Percentiles rank a stretch among this genome's conserved stretches.
Conservation (phyloP, 2,329 filamentous ascomycete genomes). For the Rhytidhysteron rufulum region DNA sequence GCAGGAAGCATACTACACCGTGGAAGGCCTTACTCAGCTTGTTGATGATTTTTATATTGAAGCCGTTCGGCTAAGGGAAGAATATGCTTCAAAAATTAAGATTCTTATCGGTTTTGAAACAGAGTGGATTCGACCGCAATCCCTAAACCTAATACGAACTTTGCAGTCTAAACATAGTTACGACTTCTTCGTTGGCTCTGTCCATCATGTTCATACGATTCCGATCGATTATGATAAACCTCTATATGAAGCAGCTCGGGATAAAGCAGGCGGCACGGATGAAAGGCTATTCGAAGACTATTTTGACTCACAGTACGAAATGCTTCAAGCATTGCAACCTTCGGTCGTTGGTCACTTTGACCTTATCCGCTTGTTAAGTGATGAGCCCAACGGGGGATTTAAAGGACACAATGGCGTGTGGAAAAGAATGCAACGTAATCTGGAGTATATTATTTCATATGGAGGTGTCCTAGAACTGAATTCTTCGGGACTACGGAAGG, state of each 20-base stretch:
- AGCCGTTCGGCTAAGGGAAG: constrained; percentile 66
- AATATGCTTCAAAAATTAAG: constrained; percentile 68
- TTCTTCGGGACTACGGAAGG: constrained; percentile 81
- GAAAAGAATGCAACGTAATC: constrained; percentile 69
- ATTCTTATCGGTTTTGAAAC: constrained; percentile 88
- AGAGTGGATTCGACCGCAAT: constrained; percentile 79
- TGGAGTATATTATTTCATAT: constrained; percentile 66
- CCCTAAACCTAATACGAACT: constrained; percentile 56
- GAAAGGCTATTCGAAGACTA: constrained; percentile 70
- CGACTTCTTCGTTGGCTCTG: constrained; percentile 88
- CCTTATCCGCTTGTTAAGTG: constrained; percentile 76
- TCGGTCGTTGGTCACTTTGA: constrained; percentile 91
- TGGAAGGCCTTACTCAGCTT: constrained; percentile 36
- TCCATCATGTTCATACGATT: constrained; percentile 82
- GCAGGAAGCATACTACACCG: constrained; percentile 22
- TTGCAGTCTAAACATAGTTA: constrained; percentile 61
- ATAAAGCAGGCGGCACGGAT: constrained; percentile 55
- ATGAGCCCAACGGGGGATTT: constrained; percentile 61
- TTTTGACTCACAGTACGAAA: constrained; percentile 80
- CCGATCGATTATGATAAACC: constrained; percentile 82
- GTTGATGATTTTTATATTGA: constrained; percentile 73
- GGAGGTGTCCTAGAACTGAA: constrained; percentile 88
- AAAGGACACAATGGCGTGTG: constrained; percentile 63
- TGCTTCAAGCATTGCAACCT: constrained; percentile 70
- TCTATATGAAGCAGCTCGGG: constrained; percentile 63